Base-by-base conservation (phyloP, 495 filamentous ascomycete species). In the Xylona heveae region DNA sequence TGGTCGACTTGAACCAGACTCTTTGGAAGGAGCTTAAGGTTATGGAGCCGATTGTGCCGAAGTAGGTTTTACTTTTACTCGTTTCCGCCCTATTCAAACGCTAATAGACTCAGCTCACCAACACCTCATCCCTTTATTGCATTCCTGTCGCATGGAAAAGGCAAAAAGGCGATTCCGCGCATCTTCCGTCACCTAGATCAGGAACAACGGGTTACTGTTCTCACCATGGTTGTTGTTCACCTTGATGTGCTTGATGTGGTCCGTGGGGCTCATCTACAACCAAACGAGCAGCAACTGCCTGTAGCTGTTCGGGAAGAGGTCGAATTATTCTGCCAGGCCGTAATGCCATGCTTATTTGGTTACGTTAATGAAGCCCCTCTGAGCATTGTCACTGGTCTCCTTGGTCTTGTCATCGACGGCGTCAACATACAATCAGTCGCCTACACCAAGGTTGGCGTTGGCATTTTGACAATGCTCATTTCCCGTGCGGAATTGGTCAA, bases 171-270 rank as follows among this genome's bases (percentile, higher is more conserved):
- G 1, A 79, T 99, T 41, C 79, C 79, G 15, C 78, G 88, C 32
- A 74, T 99, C 30, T 94, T 93, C 67, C 77, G 82, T 23, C 82
- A 93, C 44, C 78, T 93, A 31, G 76, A 77, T 35, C 71, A 78
- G 24, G 78, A 93, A 44, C 84, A 99, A 49, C 80, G 85, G 12
- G 74, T 88, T 12, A 94, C 81, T 4, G 77, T 94, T 31, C 63
- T 95, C 20, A 95, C 90, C 4, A 82, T 95, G 61, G 88, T 95
- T 42, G 66, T 92, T 30, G 67, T 94, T n/a, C 78, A 95, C 45
- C 67, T 99, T 33, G 90, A 94, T 45, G 64, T 68, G 33, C 59
- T 99, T 24, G 82, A 94, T 38, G 88, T 99, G 24, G 73, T 99
- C 35, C 74, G 75, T 28, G 56, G 64, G 28, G 81, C 77, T 13